Evolutionary conservation across 2,329 filamentous ascomycete species (phyloP).

Genomic region (Pyrenochaeta sp.): DNA sequence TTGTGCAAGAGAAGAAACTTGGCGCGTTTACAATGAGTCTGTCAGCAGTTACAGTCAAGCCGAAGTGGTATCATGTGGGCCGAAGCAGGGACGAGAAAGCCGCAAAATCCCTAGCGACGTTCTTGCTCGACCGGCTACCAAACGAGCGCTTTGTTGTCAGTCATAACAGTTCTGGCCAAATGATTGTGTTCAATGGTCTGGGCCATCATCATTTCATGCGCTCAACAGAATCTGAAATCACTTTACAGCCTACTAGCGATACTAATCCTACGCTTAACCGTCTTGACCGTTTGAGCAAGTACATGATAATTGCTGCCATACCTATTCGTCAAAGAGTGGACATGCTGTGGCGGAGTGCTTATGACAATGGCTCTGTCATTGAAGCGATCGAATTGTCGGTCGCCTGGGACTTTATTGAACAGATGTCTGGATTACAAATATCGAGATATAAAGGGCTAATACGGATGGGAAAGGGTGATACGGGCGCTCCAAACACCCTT

Average conservation of each 20-base stretch:
- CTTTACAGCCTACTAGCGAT: neutral
- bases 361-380: neutral
- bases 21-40: neutral
- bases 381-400: conserved; percentile 3
- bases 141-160: conserved; percentile 10
- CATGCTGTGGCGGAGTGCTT: neutral
- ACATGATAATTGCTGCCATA: conserved; percentile 4
- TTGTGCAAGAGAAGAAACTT: conserved; percentile 7
- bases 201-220: neutral
- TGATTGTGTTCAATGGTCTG: conserved; percentile 1
- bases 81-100: neutral
- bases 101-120: neutral
- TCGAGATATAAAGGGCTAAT: conserved; percentile 2
- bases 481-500: neutral
- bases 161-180: neutral
- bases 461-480: neutral
- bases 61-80: conserved; percentile 6
- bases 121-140: conserved; percentile 3
- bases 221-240: neutral
- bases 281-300: conserved; percentile 3
- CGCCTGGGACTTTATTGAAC: neutral
- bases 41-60: conserved; percentile 3
- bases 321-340: neutral
- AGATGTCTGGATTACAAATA: neutral
- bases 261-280: neutral